These are phyloP conservation scores for Periconia sp. DNA, from an alignment of 2,329 filamentous ascomycete genomes.

Conservation along the genomic window DNA sequence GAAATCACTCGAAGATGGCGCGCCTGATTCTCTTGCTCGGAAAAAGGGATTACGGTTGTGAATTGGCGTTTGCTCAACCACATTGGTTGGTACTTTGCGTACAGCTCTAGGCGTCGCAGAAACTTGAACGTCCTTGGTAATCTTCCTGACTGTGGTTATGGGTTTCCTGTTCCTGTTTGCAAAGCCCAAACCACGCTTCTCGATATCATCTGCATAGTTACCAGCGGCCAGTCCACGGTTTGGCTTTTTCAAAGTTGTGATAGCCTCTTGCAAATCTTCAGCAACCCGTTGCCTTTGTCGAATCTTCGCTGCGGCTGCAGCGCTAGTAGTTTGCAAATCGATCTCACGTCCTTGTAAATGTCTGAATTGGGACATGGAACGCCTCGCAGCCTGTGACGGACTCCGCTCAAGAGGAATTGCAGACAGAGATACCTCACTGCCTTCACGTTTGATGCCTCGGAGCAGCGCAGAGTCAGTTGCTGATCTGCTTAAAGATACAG, in stretches of 20 bases:
- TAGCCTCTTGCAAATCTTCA: constrained; percentile 72
- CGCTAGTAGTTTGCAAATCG: constrained; percentile 56
- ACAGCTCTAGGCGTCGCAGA: constrained; percentile 46
- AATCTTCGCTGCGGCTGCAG: constrained; percentile 58
- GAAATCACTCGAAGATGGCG: constrained; percentile 31
- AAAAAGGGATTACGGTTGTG: constrained; percentile 29
- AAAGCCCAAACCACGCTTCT: constrained; percentile 52
- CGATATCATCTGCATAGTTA: constrained; percentile 66
- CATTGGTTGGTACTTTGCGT: constrained; percentile 31
- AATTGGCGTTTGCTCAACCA: constrained; percentile 33
- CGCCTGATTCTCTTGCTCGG: constrained; percentile 15
- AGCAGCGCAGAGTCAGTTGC: constrained; percentile 63
- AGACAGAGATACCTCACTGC: constrained; percentile 61
- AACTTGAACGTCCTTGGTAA: constrained; percentile 41
- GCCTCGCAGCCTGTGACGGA: constrained; percentile 38
- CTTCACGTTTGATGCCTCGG: constrained; percentile 67
- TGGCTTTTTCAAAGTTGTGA: constrained; percentile 72
- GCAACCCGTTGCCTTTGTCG: constrained; percentile 69
- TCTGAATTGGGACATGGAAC: constrained; percentile 46
- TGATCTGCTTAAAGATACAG: constrained; percentile 67
- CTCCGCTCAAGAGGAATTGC: constrained; percentile 53
- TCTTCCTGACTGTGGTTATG: constrained; percentile 28
- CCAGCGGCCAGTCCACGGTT: constrained; percentile 71
- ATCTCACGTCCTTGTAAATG: constrained; percentile 56
- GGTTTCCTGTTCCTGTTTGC: constrained; percentile 32